Evolutionary conservation across 2,329 filamentous ascomycete species (phyloP).

Genomic region (Whalleya microplaca): DNA sequence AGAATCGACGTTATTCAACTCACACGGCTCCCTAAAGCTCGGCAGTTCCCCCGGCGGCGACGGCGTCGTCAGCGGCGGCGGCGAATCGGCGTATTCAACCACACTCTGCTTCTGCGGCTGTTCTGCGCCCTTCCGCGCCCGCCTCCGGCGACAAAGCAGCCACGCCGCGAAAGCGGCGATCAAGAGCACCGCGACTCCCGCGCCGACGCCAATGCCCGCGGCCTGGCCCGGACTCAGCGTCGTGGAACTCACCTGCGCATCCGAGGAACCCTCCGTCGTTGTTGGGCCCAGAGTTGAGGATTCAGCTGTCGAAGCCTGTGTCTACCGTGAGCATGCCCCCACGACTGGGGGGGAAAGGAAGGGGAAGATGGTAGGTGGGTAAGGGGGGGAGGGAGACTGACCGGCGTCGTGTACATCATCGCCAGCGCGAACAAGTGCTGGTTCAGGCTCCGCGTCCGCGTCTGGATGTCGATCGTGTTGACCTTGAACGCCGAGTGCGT

Average conservation of each 20-base stretch:
- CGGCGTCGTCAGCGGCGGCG: neutral
- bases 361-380: too few species aligned
- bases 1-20: neutral
- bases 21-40: neutral
- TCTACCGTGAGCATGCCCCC: neutral
- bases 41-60: neutral
- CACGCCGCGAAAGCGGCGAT: neutral
- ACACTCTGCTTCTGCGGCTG: neutral
- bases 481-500: conserved; percentile 16
- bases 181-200: conserved; percentile 17
- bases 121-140: neutral
- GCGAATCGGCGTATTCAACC: neutral
- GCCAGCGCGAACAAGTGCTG: conserved; percentile 25
- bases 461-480: conserved; percentile 2
- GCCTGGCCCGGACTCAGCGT: conserved; percentile 3
- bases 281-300: neutral
- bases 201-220: conserved; percentile 6
- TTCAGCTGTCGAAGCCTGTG: conserved; percentile 1
- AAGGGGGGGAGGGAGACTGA: conserved; percentile 4
- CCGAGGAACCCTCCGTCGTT: neutral
- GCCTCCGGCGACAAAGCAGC: neutral
- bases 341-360: neutral
- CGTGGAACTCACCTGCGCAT: neutral
- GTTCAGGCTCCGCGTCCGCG: neutral
- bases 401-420: conserved; percentile 26